phyloP scores from a whole-genome alignment of 73 alveolate species.

The Stentor roeselii region DNA sequence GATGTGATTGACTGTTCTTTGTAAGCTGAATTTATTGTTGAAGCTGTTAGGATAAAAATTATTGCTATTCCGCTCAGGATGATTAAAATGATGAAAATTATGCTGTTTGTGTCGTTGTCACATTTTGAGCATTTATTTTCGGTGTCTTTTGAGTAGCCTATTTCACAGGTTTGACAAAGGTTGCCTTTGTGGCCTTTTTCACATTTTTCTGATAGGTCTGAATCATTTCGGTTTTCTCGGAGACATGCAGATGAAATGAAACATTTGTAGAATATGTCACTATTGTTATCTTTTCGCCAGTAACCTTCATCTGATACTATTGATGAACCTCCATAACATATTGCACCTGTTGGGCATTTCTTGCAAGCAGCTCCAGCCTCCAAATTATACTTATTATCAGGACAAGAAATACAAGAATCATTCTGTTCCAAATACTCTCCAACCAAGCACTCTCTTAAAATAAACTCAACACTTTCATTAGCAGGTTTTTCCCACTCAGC shows the following conservation, averaged over 20 bases:
- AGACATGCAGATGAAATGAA: conserved; percentile 38
- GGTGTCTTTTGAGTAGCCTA: conserved; percentile 42
- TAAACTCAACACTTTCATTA: conserved; percentile 7
- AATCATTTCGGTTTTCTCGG: conserved; percentile 27
- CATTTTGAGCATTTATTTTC: conserved; percentile 45
- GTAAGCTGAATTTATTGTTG: conserved; percentile 44
- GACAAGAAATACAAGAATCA: conserved; percentile 49
- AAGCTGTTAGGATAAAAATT: conserved; percentile 29
- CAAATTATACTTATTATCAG: conserved; percentile 48
- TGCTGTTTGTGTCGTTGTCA: conserved; percentile 33
- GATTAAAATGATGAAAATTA: conserved; percentile 7
- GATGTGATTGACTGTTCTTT: conserved; percentile 30
- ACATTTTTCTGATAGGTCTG: conserved; percentile 47
- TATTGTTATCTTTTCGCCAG: conserved; percentile 37
- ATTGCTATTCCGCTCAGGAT: conserved; percentile 17
- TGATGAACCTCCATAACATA: neutral
- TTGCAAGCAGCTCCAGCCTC: conserved; percentile 27
- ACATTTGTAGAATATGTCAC: conserved; percentile 33
- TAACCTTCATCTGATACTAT: conserved; percentile 29
- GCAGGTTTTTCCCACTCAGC: neutral
- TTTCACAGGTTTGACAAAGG: conserved; percentile 51
- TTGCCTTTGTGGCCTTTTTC: conserved; percentile 49
- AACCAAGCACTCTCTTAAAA: conserved; percentile 47
- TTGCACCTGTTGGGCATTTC: conserved; percentile 29
- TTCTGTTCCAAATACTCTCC: conserved; percentile 61